Evolutionary conservation across 176 grass and related monocot genomes (phyloP), one percentile per base, ranked within the genome.

Genomic region (Dactylis glomerata): DNA sequence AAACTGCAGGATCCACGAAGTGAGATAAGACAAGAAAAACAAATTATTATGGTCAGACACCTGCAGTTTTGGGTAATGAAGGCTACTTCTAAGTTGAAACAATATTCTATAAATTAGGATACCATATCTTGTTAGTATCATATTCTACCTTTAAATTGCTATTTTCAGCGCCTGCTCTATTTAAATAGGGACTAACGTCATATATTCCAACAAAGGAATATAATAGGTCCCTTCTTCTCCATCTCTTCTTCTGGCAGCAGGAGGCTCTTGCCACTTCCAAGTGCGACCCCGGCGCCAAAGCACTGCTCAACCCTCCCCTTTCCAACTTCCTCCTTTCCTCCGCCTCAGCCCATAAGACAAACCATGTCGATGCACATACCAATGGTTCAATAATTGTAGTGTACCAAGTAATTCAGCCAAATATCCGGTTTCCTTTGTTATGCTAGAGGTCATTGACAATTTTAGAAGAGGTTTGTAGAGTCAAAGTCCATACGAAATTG

Each of bases 291-390:
- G 10, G 55, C 55, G 10, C n/a, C 10, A n/a, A 26, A 58, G 56
- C 23, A 3, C 56, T 58, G 10, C 23, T 23, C 10, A 26, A 58
- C 0, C 56, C 56, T 58, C 56, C 56, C 56, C 24, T n/a, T 58
- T 23, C 56, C n/a, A 24, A 26, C 56, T 58, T 61, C 58, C 24
- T 30, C 58, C 58, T 30, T 15, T 62, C 58, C 58, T 62, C 26
- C 58, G 15, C 58, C 58, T 62, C 26, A 62, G 26, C 26, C 26
- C 26, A 62, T 30, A 7, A 62, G 14, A 62, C 15, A 40, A 40
- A 67, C 63, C 64, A 68, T 82, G 64, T 26, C 28, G 28, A 51
- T 82, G 70, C 44, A 82, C 37, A 70, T 15, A 14, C 20, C 80
- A 55, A 36, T 71, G 20, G 36, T 69, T 41, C 36, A 40, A 69